Evolutionary conservation across 192 early-diverging fungal genomes (phyloP).

Genomic region (Spinellus fusiger): DNA sequence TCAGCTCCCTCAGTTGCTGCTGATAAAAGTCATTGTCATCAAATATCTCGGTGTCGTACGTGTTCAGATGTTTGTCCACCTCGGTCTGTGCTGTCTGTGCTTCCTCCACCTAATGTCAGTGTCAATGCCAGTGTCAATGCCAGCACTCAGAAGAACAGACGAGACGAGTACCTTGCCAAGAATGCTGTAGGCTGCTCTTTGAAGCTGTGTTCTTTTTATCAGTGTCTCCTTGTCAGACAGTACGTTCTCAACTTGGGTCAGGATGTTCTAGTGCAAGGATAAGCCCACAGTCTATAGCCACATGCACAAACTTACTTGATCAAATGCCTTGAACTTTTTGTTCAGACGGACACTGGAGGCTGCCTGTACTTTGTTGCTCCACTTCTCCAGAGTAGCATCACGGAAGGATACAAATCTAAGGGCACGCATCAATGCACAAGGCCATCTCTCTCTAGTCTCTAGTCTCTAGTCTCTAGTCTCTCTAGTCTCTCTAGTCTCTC

Average conservation of each 20-base stretch:
- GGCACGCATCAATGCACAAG: not conserved
- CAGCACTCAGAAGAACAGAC: not conserved
- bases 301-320: constrained; percentile 47
- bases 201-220: constrained; percentile 82
- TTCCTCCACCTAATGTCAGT: constrained; percentile 4
- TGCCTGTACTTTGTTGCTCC: constrained; percentile 82
- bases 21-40: constrained; percentile 97
- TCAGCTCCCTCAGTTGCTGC: constrained; percentile 87
- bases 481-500: too few species aligned
- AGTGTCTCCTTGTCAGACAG: constrained; percentile 70
- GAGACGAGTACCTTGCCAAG: constrained; percentile 36
- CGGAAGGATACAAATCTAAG: constrained; percentile 68
- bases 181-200: constrained; percentile 63
- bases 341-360: constrained; percentile 60
- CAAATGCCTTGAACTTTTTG: constrained; percentile 96
- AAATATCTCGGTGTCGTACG: constrained; percentile 86
- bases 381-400: constrained; percentile 87
- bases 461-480: not conserved
- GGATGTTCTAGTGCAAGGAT: constrained; percentile 13
- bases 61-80: constrained; percentile 54
- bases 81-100: constrained; percentile 30
- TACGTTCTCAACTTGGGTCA: constrained; percentile 31
- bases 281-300: not conserved
- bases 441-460: not conserved
- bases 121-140: not conserved